phyloP scores from a whole-genome alignment of 2,329 filamentous ascomycete species.

The Neofusicoccum cordaticola region DNA sequence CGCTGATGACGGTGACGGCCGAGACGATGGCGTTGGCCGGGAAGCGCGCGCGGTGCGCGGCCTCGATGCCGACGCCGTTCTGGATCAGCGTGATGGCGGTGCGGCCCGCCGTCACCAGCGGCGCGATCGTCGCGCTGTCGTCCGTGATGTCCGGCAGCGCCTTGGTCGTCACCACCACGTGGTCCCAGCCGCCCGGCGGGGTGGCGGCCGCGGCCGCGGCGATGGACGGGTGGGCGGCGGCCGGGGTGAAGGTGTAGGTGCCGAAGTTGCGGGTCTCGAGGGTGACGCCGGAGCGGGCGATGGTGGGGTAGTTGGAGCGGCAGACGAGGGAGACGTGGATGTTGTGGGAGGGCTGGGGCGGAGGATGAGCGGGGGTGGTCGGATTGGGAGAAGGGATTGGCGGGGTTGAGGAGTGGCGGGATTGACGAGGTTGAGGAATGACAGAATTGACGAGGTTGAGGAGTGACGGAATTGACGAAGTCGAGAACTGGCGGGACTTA shows the following conservation, averaged over 20 bases:
- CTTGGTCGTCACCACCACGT: conserved; percentile 48
- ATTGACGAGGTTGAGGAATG: no score
- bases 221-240: conserved; percentile 60
- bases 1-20: conserved; percentile 55
- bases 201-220: conserved; percentile 48
- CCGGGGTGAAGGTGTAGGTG: conserved; percentile 61
- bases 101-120: conserved; percentile 34
- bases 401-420: no score
- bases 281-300: conserved; percentile 60
- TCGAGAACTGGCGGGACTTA: conserved; percentile 26
- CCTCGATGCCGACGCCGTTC: conserved; percentile 61
- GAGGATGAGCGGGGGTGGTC: not conserved
- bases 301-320: conserved; percentile 68
- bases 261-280: conserved; percentile 66
- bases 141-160: conserved; percentile 36
- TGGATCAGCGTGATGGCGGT: conserved; percentile 60
- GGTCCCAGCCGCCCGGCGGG: conserved; percentile 47
- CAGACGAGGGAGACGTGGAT: conserved; percentile 67
- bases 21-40: conserved; percentile 54
- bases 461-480: no score
- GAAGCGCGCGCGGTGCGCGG: conserved; percentile 50
- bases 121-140: conserved; percentile 36
- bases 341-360: conserved; percentile 28
- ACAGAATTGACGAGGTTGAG: no score
- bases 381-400: not conserved